These are phyloP conservation scores for Rubia yunnanensis DNA, from an alignment of 257 asterid genomes.

Conservation along the genomic window DNA sequence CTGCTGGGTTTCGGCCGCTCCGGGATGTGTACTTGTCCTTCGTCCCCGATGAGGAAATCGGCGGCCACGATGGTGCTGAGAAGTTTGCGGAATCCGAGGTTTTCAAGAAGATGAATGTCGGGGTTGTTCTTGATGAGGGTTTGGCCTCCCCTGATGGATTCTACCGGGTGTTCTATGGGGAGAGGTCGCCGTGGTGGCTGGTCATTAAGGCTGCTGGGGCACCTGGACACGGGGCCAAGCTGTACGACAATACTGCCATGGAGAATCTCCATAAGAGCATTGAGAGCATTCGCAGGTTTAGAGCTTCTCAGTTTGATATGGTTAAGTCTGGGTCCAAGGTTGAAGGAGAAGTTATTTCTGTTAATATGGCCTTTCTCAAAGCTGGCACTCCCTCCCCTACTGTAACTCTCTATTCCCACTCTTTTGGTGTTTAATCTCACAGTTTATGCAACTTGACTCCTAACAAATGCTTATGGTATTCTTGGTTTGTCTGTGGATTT, in stretches of 20 bases:
- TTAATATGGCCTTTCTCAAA: conserved; percentile 83
- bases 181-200: conserved; percentile 86
- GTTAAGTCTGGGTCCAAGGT: conserved; percentile 65
- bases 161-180: conserved; percentile 73
- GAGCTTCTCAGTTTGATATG: conserved; percentile 80
- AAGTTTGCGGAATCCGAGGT: conserved; percentile 58
- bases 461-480: not conserved
- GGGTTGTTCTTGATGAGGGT: conserved; percentile 87
- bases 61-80: conserved; percentile 83
- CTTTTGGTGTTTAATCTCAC: not conserved
- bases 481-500: not conserved
- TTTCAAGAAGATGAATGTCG: conserved; percentile 72
- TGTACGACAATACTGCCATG: conserved; percentile 85
- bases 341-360: conserved; percentile 90
- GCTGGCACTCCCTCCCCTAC: conserved; percentile 92
- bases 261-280: conserved; percentile 84
- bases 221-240: conserved; percentile 96
- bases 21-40: conserved; percentile 73
- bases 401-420: conserved; percentile 24
- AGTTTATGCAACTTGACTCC: not conserved
- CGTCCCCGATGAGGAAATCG: conserved; percentile 98
- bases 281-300: conserved; percentile 71
- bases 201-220: conserved; percentile 75
- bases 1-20: conserved; percentile 51
- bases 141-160: conserved; percentile 58